Base-by-base conservation (phyloP, 805 yeast species). In the Candida nanaspora region DNA sequence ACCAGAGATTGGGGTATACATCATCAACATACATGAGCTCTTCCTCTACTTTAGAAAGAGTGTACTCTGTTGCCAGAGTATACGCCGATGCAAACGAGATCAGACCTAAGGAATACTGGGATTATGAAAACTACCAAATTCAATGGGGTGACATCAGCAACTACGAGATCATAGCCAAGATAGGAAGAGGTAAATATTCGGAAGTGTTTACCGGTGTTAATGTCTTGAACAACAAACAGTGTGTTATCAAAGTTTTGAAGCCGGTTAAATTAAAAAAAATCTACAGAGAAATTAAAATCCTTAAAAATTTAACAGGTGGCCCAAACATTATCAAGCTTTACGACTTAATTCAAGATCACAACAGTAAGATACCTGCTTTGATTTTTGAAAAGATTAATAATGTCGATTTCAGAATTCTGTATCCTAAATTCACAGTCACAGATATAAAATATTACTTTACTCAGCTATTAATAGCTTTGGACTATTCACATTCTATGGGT, bases 251-350 rank as follows among this genome's bases (percentile, higher is more conserved):
- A 63, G 96, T 87, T 20, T 72, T 89, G 55, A 89, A 89, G 60
- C 97, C 97, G 2, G 96, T 89, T 26, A 88, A 88, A 65, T 70
- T 88, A 60, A 88, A 88, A 73, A 89, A 89, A 66, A 89, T 89
- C 51, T 85, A 86, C 63, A 72, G 97, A 52, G 97, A 89, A 61
- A 81, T 89, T 53, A 82, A 85, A 57, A 89, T 89, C 36, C 68
- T 89, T 48, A 86, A 87, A 60, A 89, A 89, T 60, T 69, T 89
- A 52, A 77, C 82, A 3, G 83, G 82, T 10, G 97, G 96, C 1
- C 85, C 93, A 39, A 84, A 86, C 61, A 75, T 89, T 39, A 76
- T 89, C 37, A 74, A 76, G 31, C 64, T 89, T 39, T 70, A 79
- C 39, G 96, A 88, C 52, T 80, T 86, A n/a, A 94, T 89, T 15